A percentile compares a stretch with the other conserved stretches of the same genome.
Evolutionary conservation across 2,329 filamentous ascomycete species (phyloP).

Genomic region (Lachnellula arida): DNA sequence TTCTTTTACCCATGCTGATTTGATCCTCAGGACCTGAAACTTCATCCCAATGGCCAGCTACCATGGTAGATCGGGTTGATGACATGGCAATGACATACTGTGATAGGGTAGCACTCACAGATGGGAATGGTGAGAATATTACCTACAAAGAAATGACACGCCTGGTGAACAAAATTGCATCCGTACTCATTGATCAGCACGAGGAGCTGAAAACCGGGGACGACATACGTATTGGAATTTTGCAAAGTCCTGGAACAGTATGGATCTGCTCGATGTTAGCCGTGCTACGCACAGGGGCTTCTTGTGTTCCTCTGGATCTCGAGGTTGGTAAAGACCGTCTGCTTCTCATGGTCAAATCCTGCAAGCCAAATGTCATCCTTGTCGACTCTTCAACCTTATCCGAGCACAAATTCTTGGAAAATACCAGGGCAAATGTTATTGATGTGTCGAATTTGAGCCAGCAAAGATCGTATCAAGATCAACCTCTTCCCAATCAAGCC

Average conservation of each 20-base stretch:
- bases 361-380: constrained; percentile 28
- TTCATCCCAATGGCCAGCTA: not conserved
- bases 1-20: not conserved
- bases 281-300: constrained; percentile 27
- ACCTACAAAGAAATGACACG: constrained; percentile 9
- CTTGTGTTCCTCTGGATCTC: constrained; percentile 32
- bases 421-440: constrained; percentile 1
- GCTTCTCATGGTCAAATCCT: constrained; percentile 21
- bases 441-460: constrained; percentile 4
- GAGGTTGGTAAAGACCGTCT: constrained; percentile 20
- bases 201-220: not conserved
- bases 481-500: constrained; percentile 1
- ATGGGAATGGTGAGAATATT: too few species aligned
- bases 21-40: not conserved
- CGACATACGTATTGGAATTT: constrained; percentile 30
- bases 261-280: constrained; percentile 30
- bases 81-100: constrained; percentile 23
- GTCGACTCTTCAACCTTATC: not conserved
- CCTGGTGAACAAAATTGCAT: constrained; percentile 32
- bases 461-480: not conserved
- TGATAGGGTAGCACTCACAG: constrained; percentile 21
- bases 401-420: too few species aligned
- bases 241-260: constrained; percentile 11
- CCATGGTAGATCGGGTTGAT: not conserved
- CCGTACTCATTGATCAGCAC: constrained; percentile 20